phyloP scores from a whole-genome alignment of 768 basidiomycete species.

The Pisolithus microcarpus region DNA sequence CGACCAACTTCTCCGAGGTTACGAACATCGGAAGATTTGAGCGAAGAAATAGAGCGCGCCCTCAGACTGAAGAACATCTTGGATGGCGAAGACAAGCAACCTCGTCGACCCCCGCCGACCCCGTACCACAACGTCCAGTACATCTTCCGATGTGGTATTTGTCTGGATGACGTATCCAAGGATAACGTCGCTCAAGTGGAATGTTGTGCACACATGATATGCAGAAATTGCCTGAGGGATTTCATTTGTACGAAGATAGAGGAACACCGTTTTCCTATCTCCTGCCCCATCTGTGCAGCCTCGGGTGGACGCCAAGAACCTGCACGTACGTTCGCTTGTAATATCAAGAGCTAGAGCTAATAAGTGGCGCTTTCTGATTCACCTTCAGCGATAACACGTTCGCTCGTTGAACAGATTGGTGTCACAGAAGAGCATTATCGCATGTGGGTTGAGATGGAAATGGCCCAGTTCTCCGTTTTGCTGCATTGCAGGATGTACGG shows the following conservation, averaged over 20 bases:
- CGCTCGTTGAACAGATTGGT: slow-evolving; percentile 38
- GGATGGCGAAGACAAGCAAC: slow-evolving; percentile 34
- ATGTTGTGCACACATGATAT: slow-evolving; percentile 46
- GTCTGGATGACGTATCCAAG: slow-evolving; percentile 42
- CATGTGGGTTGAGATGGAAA: slow-evolving; percentile 41
- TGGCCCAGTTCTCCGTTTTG: slow-evolving; percentile 36
- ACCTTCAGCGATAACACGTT: slow-evolving; percentile 32
- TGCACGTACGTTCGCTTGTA: slow-evolving; percentile 23
- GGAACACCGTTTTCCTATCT: slow-evolving; percentile 50
- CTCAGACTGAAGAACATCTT: slow-evolving; percentile 29
- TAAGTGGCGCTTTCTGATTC: background rate
- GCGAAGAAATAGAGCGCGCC: slow-evolving; percentile 11
- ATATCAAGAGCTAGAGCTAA: background rate
- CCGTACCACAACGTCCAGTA: slow-evolving; percentile 24
- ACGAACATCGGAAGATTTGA: background rate
- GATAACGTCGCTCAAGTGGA: slow-evolving; percentile 38
- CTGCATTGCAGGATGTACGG: slow-evolving; percentile 46
- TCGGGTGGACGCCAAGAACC: slow-evolving; percentile 16
- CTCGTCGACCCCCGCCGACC: slow-evolving; percentile 27
- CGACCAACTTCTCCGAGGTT: background rate
- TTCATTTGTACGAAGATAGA: slow-evolving; percentile 41
- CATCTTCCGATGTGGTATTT: slow-evolving; percentile 49
- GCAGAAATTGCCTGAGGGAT: slow-evolving; percentile 42
- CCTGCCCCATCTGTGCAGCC: slow-evolving; percentile 51
- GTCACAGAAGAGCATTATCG: slow-evolving; percentile 36